Percentiles rank a stretch among this genome's conserved stretches.
These are phyloP conservation scores for Combretum micranthum DNA, from an alignment of 345 rosid species.

Conservation along the genomic window DNA sequence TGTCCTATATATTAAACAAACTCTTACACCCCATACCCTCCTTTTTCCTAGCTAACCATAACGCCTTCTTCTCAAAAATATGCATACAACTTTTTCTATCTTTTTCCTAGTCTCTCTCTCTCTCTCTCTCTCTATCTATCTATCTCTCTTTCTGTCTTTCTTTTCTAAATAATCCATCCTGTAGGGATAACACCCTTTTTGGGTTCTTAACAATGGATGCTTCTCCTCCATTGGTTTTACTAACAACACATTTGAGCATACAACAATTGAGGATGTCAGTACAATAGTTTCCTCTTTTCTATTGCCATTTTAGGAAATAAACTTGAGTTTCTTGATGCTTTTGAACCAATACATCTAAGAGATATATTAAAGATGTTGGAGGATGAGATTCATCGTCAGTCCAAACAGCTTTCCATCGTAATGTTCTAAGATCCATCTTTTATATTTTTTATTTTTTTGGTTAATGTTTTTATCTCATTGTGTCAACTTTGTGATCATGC, in stretches of 20 bases:
- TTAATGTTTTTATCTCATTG: too few relatives aligned
- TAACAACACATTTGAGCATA: too few relatives aligned
- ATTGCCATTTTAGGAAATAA: neutral
- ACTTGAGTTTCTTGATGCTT: too few relatives aligned
- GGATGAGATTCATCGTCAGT: constrained; percentile 31
- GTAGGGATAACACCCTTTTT: too few relatives aligned
- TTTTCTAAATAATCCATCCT: neutral
- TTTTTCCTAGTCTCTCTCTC: neutral
- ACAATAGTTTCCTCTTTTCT: neutral
- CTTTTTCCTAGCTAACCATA: constrained; percentile 21
- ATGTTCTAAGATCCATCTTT: constrained; percentile 6
- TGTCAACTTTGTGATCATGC: too few relatives aligned
- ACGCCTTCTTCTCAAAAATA: constrained; percentile 9
- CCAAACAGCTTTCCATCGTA: constrained; percentile 31
- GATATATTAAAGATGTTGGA: constrained; percentile 30
- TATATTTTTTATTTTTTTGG: too few relatives aligned
- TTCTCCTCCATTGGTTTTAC: too few relatives aligned
- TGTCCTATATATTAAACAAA: constrained; percentile 15
- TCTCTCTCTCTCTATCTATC: neutral
- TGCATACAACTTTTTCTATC: neutral
- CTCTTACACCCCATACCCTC: constrained; percentile 30
- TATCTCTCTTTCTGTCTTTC: neutral
- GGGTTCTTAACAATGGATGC: too few relatives aligned
- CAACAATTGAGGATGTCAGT: too few relatives aligned
- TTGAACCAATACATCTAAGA: neutral